Percentiles rank a stretch among this genome's conserved stretches.
phyloP scores from a whole-genome alignment of 177 flowering plant species.

The Vitis hybrid region DNA sequence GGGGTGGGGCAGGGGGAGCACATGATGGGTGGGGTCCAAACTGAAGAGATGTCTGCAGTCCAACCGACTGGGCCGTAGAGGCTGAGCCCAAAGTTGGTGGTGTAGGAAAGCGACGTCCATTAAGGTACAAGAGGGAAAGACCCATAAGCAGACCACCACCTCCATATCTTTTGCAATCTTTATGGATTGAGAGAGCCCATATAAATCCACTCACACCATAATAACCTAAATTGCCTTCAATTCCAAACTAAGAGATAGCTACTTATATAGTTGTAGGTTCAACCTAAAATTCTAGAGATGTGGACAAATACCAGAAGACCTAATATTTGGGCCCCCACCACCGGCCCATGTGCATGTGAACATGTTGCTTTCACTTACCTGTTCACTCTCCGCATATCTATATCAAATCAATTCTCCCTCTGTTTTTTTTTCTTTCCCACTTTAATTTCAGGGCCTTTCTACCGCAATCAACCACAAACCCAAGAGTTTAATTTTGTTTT shows the following conservation, averaged over 20 bases:
- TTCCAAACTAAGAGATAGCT: not conserved
- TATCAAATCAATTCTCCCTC: not conserved
- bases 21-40: slow-evolving; percentile 21
- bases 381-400: slow-evolving; percentile 2
- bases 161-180: slow-evolving; percentile 13
- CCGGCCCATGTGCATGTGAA: slow-evolving; percentile 34
- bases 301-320: slow-evolving; percentile 31
- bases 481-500: no score
- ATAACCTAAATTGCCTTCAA: not conserved
- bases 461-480: no score
- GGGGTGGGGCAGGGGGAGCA: slow-evolving; percentile 11
- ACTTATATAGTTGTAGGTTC: not conserved
- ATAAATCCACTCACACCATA: not conserved
- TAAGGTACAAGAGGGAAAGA: not conserved
- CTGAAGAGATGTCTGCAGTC: slow-evolving; percentile 18
- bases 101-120: slow-evolving; percentile 18
- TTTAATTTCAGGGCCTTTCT: no score
- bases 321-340: slow-evolving; percentile 19
- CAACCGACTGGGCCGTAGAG: slow-evolving; percentile 27
- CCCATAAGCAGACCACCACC: not conserved
- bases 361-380: slow-evolving; percentile 22
- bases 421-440: no score
- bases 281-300: slow-evolving; percentile 8
- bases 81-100: slow-evolving; percentile 18
- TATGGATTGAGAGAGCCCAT: slow-evolving; percentile 11